These are phyloP conservation scores for Tagetes erecta DNA, from an alignment of 129 eudicot species.

Conservation along the genomic window DNA sequence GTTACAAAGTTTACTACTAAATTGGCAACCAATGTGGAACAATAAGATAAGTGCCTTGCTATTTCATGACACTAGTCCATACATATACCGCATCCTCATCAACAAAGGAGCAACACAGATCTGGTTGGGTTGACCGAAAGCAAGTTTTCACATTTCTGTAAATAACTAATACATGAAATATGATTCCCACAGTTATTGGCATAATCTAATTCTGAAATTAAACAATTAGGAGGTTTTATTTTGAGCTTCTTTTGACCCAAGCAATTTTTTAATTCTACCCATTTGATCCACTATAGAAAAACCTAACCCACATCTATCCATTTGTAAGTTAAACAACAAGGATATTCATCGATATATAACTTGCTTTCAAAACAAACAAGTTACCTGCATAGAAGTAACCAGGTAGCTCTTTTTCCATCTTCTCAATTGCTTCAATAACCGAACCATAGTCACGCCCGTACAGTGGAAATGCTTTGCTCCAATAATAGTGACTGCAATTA, in stretches of 20 bases:
- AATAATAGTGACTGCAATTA: slow-evolving; percentile 72
- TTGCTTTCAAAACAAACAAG: not conserved
- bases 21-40: not conserved
- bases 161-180: not conserved
- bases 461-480: slow-evolving; percentile 96
- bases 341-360: not conserved
- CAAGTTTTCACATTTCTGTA: not conserved
- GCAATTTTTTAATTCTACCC: not conserved
- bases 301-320: not conserved
- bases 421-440: slow-evolving; percentile 77
- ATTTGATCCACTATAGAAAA: not conserved
- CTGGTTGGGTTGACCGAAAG: not conserved
- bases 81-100: slow-evolving; percentile 5
- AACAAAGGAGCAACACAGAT: not conserved
- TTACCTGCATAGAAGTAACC: slow-evolving; percentile 95
- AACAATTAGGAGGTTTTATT: not conserved
- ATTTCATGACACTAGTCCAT: not conserved
- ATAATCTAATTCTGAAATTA: not conserved
- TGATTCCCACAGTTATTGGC: not conserved
- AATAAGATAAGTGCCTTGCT: not conserved
- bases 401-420: slow-evolving; percentile 85
- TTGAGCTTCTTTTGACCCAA: not conserved
- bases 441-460: slow-evolving; percentile 74
- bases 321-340: not conserved
- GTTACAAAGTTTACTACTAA: not conserved